Evolutionary conservation across 495 filamentous ascomycete genomes (phyloP), one percentile per base, ranked within the genome.

Genomic region (Mycothermus thermophilus): DNA sequence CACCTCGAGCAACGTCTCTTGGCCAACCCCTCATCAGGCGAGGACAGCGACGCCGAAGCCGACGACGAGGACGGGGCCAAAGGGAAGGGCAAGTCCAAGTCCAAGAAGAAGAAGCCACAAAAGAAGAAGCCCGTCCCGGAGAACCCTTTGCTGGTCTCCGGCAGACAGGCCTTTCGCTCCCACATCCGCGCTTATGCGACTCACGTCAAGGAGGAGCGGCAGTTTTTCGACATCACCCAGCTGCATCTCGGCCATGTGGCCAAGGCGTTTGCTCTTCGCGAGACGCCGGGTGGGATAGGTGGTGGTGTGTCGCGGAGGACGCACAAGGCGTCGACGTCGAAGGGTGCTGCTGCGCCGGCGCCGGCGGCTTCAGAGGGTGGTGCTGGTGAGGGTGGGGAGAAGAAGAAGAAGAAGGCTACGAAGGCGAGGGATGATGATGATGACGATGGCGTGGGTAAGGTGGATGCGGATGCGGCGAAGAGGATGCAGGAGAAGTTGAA

Each of bases 141-240:
- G 21, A 60, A 57, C 21, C 50, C 50, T 25, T 44, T 65, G 23
- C 68, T 86, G 1, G 80, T 82, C 38, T 63, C 83, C 55, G 87
- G 77, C 1, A 67, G 80, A 7, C 74, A 79, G 30, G 90, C 79
- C 0, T 97, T 79, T 63, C 81, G 88, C 43, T 90, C 83, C 11
- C 87, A 96, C 50, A 76, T 96, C 32, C 68, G 92, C 11, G 90
- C 92, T 0, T 97, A 97, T 49, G 83, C 92, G 2, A 97, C 90
- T 1, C 90, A 96, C 56, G 77, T 92, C 7, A 69, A 77, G 8
- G 70, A 74, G 34, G 90, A 97, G 60, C 71, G 88, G 22, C 57
- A 54, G 19, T 82, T 80, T 46, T 97, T 96, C 58, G 77, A 93
- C 53, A 84, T 93, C 48, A 85, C 82, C 37, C 70, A 74, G 35